A percentile compares a stretch with the other conserved stretches of the same genome.
phyloP scores from a whole-genome alignment of 2,329 filamentous ascomycete genomes.

The Trichoderma breve region DNA sequence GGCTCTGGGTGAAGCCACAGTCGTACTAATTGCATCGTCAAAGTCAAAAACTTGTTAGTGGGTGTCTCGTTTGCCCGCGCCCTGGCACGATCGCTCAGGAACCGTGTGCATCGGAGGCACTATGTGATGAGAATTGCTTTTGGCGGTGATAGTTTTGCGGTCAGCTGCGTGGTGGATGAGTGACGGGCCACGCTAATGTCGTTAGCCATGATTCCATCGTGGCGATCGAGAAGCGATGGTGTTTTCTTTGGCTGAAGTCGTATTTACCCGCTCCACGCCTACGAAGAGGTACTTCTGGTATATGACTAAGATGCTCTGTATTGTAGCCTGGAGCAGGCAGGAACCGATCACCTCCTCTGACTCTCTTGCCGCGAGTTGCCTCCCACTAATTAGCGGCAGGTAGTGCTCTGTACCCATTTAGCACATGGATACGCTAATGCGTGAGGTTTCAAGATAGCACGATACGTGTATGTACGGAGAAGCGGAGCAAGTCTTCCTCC shows the following conservation, averaged over 20 bases:
- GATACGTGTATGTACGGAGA: not conserved
- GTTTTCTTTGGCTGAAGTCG: not conserved
- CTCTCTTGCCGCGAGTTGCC: not conserved
- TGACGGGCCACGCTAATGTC: not conserved
- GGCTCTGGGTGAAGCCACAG: not conserved
- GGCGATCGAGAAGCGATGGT: not conserved
- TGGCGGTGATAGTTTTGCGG: not conserved
- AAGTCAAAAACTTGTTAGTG: conserved; percentile 9
- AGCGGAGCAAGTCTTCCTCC: not conserved
- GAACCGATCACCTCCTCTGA: not conserved
- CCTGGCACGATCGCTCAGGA: conserved; percentile 20
- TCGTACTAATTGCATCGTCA: not conserved
- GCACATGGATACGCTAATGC: conserved; percentile 1
- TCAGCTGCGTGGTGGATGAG: conserved; percentile 2
- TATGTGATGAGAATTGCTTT: conserved; percentile 18
- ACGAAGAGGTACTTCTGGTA: not conserved
- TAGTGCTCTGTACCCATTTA: conserved; percentile 5
- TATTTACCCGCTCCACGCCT: not conserved
- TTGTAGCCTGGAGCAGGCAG: not conserved
- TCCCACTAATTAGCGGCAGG: not conserved
- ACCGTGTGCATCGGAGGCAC: conserved; percentile 10
- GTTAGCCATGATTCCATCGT: conserved; percentile 4
- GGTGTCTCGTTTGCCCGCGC: conserved; percentile 1
- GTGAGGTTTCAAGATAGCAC: not conserved
- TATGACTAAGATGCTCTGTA: not conserved